Conservation (phyloP, 179 eudicot species). For the Patellifolia procumbens region DNA sequence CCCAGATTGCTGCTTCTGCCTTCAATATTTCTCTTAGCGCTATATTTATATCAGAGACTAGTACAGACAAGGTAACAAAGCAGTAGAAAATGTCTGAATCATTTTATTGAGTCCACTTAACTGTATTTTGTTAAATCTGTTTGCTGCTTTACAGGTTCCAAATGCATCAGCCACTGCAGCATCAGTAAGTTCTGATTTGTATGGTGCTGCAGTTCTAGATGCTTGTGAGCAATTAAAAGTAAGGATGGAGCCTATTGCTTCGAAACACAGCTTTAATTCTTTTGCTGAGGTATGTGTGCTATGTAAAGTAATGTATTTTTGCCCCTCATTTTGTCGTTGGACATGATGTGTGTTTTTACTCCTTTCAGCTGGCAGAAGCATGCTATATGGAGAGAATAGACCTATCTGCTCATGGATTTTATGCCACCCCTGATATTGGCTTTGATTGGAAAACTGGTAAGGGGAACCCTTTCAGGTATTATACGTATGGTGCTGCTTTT, state of each 20-base stretch:
- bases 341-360: neutral
- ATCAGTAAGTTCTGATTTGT: conserved; percentile 96
- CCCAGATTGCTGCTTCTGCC: conserved; percentile 96
- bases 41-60: conserved; percentile 93
- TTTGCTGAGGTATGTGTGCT: conserved; percentile 61
- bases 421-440: too few relatives aligned
- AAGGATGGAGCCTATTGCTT: conserved; percentile 92
- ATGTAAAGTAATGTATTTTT: neutral
- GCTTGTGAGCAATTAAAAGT: conserved; percentile 89
- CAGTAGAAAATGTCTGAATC: conserved; percentile 3
- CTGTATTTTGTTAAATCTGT: neutral
- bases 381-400: conserved; percentile 90
- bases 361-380: conserved; percentile 61
- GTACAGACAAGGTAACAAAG: conserved; percentile 85
- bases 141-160: conserved; percentile 59
- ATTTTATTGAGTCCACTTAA: neutral
- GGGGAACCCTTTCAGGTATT: too few relatives aligned
- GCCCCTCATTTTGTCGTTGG: neutral
- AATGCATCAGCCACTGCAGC: conserved; percentile 97
- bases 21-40: conserved; percentile 80
- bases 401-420: too few relatives aligned
- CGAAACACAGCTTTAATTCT: too few relatives aligned
- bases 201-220: conserved; percentile 95
- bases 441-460: too few relatives aligned
- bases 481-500: too few relatives aligned